Conservation (phyloP, 1,284 basidiomycete genomes). For the Amylostereum areolatum region DNA sequence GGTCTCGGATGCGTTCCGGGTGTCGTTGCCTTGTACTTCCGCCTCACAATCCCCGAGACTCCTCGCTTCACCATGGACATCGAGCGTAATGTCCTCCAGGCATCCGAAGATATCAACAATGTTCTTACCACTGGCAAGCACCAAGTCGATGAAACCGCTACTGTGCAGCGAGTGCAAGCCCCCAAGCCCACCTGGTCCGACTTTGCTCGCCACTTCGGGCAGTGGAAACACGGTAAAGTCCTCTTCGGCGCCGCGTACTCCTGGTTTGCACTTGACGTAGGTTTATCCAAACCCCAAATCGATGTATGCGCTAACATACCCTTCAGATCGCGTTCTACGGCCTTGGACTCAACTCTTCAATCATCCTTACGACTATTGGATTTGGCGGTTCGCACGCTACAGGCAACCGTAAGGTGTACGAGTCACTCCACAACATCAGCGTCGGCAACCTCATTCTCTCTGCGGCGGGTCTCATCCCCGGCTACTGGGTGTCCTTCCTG, state of each 20-base stretch:
- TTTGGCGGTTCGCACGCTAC: conserved; percentile 39
- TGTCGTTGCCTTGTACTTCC: conserved; percentile 67
- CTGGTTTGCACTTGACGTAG: conserved; percentile 75
- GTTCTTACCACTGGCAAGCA: conserved; percentile 54
- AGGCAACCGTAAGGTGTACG: conserved; percentile 37
- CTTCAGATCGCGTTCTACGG: conserved; percentile 80
- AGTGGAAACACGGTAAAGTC: conserved; percentile 61
- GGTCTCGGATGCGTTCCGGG: conserved; percentile 68
- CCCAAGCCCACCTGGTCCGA: conserved; percentile 63
- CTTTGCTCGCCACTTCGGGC: conserved; percentile 55
- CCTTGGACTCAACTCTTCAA: conserved; percentile 74
- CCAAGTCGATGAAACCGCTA: conserved; percentile 49
- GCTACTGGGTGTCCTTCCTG: conserved; percentile 68
- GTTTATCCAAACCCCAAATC: conserved; percentile 20
- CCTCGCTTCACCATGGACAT: conserved; percentile 90
- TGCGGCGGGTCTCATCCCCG: conserved; percentile 67
- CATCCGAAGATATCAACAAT: conserved; percentile 58
- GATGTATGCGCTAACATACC: conserved; percentile 6
- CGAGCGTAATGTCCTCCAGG: conserved; percentile 76
- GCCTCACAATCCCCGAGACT: conserved; percentile 73
- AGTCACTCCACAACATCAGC: conserved; percentile 47
- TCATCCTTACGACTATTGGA: conserved; percentile 53
- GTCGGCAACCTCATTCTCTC: conserved; percentile 68
- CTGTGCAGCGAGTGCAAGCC: conserved; percentile 51
- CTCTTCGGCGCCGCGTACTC: conserved; percentile 58